phyloP scores from a whole-genome alignment of 2,329 filamentous ascomycete species.

The Plenodomus lindquistii region DNA sequence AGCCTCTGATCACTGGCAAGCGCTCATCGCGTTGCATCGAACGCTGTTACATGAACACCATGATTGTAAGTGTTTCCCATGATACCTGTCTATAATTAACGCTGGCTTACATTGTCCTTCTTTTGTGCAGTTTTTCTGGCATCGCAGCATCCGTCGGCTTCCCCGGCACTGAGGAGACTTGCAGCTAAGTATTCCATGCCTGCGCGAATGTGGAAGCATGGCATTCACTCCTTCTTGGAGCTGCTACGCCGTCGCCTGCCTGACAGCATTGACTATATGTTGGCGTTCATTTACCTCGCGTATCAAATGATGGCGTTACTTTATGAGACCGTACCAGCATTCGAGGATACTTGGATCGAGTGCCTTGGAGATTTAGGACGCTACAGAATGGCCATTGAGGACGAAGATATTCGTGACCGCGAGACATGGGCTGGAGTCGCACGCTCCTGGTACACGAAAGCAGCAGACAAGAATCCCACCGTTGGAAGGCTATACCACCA shows the following conservation, averaged over 20 bases:
- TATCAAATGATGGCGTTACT: conserved; percentile 89
- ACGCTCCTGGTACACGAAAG: conserved; percentile 77
- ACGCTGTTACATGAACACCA: conserved; percentile 74
- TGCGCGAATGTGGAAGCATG: conserved; percentile 90
- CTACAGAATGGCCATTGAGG: conserved; percentile 91
- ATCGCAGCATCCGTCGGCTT: conserved; percentile 78
- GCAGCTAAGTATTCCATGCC: conserved; percentile 89
- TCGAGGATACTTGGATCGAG: conserved; percentile 90
- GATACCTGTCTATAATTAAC: neutral
- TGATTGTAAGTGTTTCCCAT: conserved; percentile 40
- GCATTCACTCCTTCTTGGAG: conserved; percentile 84
- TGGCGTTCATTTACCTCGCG: conserved; percentile 84
- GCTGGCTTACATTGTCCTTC: neutral
- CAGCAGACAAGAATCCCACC: conserved; percentile 73
- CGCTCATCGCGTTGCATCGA: conserved; percentile 78
- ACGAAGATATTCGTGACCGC: conserved; percentile 72
- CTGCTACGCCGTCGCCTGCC: conserved; percentile 69
- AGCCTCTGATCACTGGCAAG: conserved; percentile 77
- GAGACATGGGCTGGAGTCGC: conserved; percentile 83
- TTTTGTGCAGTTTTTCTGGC: conserved; percentile 65
- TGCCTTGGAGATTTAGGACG: conserved; percentile 84
- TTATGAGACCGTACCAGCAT: conserved; percentile 81
- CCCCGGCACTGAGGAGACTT: conserved; percentile 66
- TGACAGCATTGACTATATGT: conserved; percentile 81
- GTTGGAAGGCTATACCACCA: conserved; percentile 87